A percentile compares a stretch with the other conserved stretches of the same genome.
Conservation (phyloP, 1,284 basidiomycete species). For the Rhodotorula sp. region DNA sequence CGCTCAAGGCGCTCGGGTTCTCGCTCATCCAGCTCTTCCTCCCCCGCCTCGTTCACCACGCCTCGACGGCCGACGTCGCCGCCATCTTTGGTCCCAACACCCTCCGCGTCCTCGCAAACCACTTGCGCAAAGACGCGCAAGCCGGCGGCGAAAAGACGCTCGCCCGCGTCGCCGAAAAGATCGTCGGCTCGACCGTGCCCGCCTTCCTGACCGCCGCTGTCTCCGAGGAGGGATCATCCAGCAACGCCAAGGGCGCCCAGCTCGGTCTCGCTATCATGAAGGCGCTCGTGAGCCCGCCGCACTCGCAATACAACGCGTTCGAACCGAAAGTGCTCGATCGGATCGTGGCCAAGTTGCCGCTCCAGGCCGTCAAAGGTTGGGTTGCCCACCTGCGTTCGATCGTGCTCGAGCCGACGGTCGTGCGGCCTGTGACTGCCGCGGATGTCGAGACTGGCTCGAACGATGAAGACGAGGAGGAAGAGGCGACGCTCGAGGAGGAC, state of each 20-base stretch:
- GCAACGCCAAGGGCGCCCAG: slow-evolving; percentile 14
- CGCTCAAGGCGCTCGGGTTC: slow-evolving; percentile 95
- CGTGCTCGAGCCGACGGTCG: slow-evolving; percentile 46
- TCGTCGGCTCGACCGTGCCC: slow-evolving; percentile 51
- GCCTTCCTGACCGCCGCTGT: slow-evolving; percentile 14
- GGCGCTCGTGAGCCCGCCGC: slow-evolving; percentile 22
- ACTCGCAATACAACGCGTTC: slow-evolving; percentile 31
- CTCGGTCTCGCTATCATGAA: slow-evolving; percentile 27
- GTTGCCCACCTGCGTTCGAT: slow-evolving; percentile 68
- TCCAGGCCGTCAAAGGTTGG: slow-evolving; percentile 69
- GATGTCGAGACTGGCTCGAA: not conserved
- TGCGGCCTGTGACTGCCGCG: not conserved
- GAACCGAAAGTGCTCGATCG: slow-evolving; percentile 80
- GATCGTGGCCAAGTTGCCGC: slow-evolving; percentile 73
- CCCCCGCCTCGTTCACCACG: slow-evolving; percentile 62
- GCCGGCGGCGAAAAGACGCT: slow-evolving; percentile 35
- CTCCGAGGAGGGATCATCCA: not conserved
- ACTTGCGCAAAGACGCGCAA: slow-evolving; percentile 63
- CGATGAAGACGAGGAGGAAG: slow-evolving; percentile 52
- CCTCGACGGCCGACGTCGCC: slow-evolving; percentile 57
- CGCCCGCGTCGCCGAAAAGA: slow-evolving; percentile 56
- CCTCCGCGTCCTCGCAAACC: slow-evolving; percentile 95
- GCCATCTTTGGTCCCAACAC: slow-evolving; percentile 93
- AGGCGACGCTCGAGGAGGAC: slow-evolving; percentile 52
- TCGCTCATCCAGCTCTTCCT: slow-evolving; percentile 82